These are phyloP conservation scores for Tremellales sp. DNA, from an alignment of 1,284 basidiomycete genomes.

Conservation along the genomic window DNA sequence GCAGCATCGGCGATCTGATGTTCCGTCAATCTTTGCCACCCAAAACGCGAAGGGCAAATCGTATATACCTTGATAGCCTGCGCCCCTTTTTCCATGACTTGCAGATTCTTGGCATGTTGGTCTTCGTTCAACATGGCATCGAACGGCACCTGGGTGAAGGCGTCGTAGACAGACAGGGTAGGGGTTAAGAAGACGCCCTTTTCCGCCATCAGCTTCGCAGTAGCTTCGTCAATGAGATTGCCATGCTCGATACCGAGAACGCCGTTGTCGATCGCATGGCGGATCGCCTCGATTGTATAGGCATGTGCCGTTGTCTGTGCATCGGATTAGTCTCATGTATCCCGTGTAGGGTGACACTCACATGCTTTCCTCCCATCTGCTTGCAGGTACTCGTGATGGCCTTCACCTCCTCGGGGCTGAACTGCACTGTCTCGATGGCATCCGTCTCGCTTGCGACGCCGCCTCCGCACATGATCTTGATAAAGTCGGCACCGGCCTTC, in stretches of 20 bases:
- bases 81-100: slow-evolving; percentile 47
- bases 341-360: slow-evolving; percentile 21
- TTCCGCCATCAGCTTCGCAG: slow-evolving; percentile 45
- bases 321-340: background rate
- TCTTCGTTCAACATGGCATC: slow-evolving; percentile 50
- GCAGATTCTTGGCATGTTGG: slow-evolving; percentile 50
- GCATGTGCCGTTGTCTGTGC: slow-evolving; percentile 32
- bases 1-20: slow-evolving; percentile 24
- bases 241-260: slow-evolving; percentile 55
- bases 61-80: slow-evolving; percentile 35
- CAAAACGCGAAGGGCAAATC: slow-evolving; percentile 40
- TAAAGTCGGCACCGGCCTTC: slow-evolving; percentile 53
- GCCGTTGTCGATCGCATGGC: slow-evolving; percentile 36
- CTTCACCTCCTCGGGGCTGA: slow-evolving; percentile 51
- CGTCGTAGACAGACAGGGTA: slow-evolving; percentile 52
- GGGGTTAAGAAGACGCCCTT: slow-evolving; percentile 52
- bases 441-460: slow-evolving; percentile 54
- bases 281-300: slow-evolving; percentile 33
- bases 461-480: slow-evolving; percentile 52
- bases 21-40: background rate
- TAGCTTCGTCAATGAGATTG: slow-evolving; percentile 39
- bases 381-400: slow-evolving; percentile 53
- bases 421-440: slow-evolving; percentile 53
- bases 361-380: slow-evolving; percentile 50
- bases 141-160: slow-evolving; percentile 52